Evolutionary conservation across 2,329 filamentous ascomycete species (phyloP).

Genomic region (Aureobasidium mangrovei): DNA sequence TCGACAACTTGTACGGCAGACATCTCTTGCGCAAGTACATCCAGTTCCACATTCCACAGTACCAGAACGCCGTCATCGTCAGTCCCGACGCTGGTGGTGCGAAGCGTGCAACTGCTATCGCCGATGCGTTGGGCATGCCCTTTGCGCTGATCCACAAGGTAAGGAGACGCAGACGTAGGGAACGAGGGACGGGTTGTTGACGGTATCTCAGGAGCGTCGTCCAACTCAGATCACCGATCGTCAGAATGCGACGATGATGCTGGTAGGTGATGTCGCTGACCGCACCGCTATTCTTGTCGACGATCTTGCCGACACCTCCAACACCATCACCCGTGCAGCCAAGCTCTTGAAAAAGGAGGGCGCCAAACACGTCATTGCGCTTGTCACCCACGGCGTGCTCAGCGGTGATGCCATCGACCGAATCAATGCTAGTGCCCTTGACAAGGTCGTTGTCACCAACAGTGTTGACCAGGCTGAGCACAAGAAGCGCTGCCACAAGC

Average conservation of each 20-base stretch:
- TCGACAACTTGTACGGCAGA: slow-evolving; percentile 91
- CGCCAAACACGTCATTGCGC: slow-evolving; percentile 80
- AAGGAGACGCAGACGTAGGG: slow-evolving; percentile 24
- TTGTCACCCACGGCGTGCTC: slow-evolving; percentile 90
- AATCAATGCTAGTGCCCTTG: slow-evolving; percentile 85
- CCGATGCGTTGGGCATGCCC: slow-evolving; percentile 84
- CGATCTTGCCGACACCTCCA: slow-evolving; percentile 89
- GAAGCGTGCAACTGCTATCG: slow-evolving; percentile 91
- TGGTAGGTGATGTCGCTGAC: slow-evolving; percentile 76
- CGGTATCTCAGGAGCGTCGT: slow-evolving; percentile 60
- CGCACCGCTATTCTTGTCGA: slow-evolving; percentile 85
- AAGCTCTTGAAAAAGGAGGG: slow-evolving; percentile 93
- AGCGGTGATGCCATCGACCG: slow-evolving; percentile 90
- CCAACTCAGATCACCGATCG: slow-evolving; percentile 80
- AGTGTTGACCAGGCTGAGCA: slow-evolving; percentile 85
- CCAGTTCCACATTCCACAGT: slow-evolving; percentile 74
- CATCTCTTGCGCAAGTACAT: slow-evolving; percentile 61
- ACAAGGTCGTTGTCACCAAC: slow-evolving; percentile 93
- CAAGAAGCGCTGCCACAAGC: slow-evolving; percentile 66
- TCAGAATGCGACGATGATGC: slow-evolving; percentile 79
- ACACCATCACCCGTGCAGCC: slow-evolving; percentile 91
- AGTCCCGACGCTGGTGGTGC: slow-evolving; percentile 94
- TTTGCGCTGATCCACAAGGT: slow-evolving; percentile 99
- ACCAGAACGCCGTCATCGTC: slow-evolving; percentile 81
- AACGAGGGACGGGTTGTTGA: neutral